Conservation (phyloP, 2,329 filamentous ascomycete genomes). For the Mycosphaerelloides madeirae region DNA sequence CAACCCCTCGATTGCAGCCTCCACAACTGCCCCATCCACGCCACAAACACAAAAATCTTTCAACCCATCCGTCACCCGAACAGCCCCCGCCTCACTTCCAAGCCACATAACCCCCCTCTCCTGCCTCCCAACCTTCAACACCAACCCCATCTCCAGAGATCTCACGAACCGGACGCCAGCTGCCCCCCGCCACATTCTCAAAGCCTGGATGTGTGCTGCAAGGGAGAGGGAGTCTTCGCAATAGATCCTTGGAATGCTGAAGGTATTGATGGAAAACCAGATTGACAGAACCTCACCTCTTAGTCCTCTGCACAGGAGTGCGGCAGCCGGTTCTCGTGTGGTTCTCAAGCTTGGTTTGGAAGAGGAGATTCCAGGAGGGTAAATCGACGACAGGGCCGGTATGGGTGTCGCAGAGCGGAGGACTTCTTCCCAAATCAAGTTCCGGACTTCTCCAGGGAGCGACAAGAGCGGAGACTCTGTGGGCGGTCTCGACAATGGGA, state of each 20-base stretch:
- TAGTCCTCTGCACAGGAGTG: background rate
- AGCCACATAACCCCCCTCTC: background rate
- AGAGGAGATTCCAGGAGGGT: background rate
- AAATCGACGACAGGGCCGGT: background rate
- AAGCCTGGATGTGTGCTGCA: background rate
- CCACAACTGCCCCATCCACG: background rate
- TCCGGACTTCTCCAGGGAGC: background rate
- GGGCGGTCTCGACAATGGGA: background rate
- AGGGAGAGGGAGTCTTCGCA: no score
- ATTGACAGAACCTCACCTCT: background rate
- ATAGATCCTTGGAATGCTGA: background rate
- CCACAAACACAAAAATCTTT: background rate
- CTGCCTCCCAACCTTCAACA: background rate
- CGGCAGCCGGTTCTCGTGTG: background rate
- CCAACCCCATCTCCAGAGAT: background rate
- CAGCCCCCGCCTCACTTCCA: background rate
- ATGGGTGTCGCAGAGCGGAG: background rate
- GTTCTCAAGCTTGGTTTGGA: background rate
- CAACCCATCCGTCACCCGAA: background rate
- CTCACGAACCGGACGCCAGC: background rate
- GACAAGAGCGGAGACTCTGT: background rate
- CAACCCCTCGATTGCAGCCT: background rate
- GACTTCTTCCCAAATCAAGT: background rate
- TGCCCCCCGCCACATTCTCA: background rate
- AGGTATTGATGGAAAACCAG: background rate